Percentiles rank a stretch among this genome's conserved stretches.
phyloP scores from a whole-genome alignment of 208 protist species.

The Wallacemonas rigidus region DNA sequence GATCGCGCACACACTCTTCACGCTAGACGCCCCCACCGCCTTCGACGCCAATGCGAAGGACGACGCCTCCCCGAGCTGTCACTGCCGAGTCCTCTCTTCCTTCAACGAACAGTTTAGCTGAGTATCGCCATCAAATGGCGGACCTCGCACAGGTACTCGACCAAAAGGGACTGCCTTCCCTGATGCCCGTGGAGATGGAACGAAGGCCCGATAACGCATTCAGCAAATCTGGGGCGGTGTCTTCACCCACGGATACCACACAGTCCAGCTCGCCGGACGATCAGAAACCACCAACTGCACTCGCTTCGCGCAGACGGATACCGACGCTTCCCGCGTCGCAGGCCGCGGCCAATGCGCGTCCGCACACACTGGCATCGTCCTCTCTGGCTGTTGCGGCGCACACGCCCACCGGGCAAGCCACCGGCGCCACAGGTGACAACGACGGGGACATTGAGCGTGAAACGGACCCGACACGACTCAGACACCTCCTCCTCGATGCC shows the following conservation, averaged over 20 bases:
- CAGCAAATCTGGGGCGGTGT: background rate
- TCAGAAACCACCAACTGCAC: too few relatives aligned
- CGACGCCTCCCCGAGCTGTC: too few relatives aligned
- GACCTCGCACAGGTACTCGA: background rate
- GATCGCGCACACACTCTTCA: too few relatives aligned
- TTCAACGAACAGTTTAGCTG: background rate
- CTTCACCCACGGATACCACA: too few relatives aligned
- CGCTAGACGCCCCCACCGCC: too few relatives aligned
- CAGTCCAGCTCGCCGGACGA: too few relatives aligned
- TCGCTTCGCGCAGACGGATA: too few relatives aligned
- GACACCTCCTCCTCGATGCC: slow-evolving; percentile 19
- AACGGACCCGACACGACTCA: background rate
- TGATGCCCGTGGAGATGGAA: slow-evolving; percentile 29
- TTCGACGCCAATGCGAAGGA: too few relatives aligned
- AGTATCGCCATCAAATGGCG: slow-evolving; percentile 5
- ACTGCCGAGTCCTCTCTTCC: background rate
- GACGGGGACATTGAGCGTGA: slow-evolving; percentile 6
- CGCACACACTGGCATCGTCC: too few relatives aligned
- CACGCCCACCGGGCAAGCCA: background rate
- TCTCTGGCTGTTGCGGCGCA: background rate
- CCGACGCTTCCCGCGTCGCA: too few relatives aligned
- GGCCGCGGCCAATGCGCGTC: too few relatives aligned
- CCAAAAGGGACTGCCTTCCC: slow-evolving; percentile 5
- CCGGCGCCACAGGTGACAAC: background rate
- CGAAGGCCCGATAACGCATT: slow-evolving; percentile 12